Evolutionary conservation across 2,329 filamentous ascomycete genomes (phyloP).

Genomic region (Didymella exigua): DNA sequence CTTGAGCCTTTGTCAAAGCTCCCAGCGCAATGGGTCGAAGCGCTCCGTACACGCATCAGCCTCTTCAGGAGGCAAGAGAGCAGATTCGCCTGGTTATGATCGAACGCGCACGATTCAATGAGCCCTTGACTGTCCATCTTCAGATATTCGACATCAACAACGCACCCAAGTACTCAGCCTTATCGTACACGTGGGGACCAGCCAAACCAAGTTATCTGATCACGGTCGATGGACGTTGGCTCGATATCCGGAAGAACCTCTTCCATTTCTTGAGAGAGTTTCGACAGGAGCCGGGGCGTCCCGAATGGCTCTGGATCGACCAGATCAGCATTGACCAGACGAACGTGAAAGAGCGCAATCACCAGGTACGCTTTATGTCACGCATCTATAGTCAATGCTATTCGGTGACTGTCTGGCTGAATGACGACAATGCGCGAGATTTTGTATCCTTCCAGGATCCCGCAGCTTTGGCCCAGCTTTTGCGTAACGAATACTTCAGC

Average conservation of each 20-base stretch:
- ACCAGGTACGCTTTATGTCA: slow-evolving; percentile 1
- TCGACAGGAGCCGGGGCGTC: not conserved
- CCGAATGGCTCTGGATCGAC: not conserved
- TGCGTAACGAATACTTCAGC: not conserved
- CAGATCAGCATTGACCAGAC: not conserved
- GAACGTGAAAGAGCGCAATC: not conserved
- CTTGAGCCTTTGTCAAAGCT: not conserved
- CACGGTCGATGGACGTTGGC: not conserved
- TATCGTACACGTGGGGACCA: not conserved
- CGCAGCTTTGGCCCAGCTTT: not conserved
- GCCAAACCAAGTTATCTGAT: not conserved
- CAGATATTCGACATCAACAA: not conserved
- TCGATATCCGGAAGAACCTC: not conserved
- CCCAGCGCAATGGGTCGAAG: not conserved
- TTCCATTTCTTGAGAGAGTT: not conserved
- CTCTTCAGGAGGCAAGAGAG: not conserved
- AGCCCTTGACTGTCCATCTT: not conserved
- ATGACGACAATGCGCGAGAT: not conserved
- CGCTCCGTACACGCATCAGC: not conserved
- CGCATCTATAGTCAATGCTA: not conserved
- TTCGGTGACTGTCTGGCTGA: not conserved
- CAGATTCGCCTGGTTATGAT: not conserved
- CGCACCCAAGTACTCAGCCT: not conserved
- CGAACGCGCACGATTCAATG: not conserved
- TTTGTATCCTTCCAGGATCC: not conserved